These are phyloP conservation scores for Exophiala lecanii-corni DNA, from an alignment of 2,329 filamentous ascomycete species.

Conservation along the genomic window DNA sequence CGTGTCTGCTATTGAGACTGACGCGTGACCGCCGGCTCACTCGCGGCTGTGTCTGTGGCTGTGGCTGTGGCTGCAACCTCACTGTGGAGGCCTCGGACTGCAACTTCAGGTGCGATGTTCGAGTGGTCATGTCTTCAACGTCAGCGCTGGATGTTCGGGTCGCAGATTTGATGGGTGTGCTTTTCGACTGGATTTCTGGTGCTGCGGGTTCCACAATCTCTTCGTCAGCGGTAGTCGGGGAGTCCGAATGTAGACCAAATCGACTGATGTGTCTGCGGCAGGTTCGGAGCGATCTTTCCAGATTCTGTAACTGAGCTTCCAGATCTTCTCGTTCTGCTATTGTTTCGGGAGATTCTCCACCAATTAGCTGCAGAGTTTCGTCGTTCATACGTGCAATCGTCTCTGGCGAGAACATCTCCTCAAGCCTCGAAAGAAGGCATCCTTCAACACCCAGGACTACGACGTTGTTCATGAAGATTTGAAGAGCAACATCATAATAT, in stretches of 20 bases:
- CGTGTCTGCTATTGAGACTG: no score
- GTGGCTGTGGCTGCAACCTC: no score
- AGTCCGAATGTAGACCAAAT: not conserved
- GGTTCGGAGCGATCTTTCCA: slow-evolving; percentile 5
- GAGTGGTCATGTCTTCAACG: no score
- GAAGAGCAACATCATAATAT: slow-evolving; percentile 28
- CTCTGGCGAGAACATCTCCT: slow-evolving; percentile 32
- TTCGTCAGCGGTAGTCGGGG: no score
- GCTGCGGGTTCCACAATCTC: no score
- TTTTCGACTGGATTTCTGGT: no score
- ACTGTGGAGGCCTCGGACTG: no score
- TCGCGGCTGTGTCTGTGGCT: not conserved
- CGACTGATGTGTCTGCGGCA: slow-evolving; percentile 7
- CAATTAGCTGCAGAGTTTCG: slow-evolving; percentile 25
- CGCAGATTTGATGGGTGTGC: no score
- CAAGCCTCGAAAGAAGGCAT: slow-evolving; percentile 34
- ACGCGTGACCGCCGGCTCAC: no score
- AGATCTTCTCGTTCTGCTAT: slow-evolving; percentile 21
- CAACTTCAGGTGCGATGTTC: no score
- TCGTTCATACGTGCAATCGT: slow-evolving; percentile 32
- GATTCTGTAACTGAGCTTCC: slow-evolving; percentile 1
- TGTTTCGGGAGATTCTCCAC: slow-evolving; percentile 28
- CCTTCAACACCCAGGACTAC: slow-evolving; percentile 36
- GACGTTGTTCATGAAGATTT: slow-evolving; percentile 37
- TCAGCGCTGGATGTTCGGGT: no score